phyloP scores from a whole-genome alignment of 106 monocot species.

The Apostasia shenzhenica region DNA sequence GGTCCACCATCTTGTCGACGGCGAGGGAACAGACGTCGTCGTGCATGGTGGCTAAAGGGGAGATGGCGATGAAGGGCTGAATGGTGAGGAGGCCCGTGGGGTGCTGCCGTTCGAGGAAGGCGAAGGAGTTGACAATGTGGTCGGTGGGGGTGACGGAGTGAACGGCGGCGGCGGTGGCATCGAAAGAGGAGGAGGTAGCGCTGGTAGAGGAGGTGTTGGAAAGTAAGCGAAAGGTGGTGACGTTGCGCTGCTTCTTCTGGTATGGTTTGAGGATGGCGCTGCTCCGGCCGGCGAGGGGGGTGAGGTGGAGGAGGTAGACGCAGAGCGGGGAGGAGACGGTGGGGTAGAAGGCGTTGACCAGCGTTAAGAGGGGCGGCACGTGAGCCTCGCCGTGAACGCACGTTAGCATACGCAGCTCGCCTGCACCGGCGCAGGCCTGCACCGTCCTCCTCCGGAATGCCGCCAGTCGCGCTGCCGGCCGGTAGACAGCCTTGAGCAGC shows the following conservation, averaged over 20 bases:
- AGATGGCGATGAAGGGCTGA: conserved; percentile 33
- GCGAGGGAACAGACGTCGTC: conserved; percentile 40
- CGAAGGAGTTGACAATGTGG: conserved; percentile 43
- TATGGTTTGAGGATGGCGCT: conserved; percentile 44
- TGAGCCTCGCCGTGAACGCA: conserved; percentile 40
- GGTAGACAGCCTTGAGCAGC: conserved; percentile 22
- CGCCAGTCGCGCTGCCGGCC: conserved; percentile 23
- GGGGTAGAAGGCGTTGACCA: conserved; percentile 24
- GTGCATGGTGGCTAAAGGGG: conserved; percentile 47
- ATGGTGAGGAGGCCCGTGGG: conserved; percentile 30
- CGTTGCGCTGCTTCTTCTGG: conserved; percentile 1
- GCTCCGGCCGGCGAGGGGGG: conserved; percentile 52
- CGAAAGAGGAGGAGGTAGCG: conserved; percentile 6
- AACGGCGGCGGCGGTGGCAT: background rate
- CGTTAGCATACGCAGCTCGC: conserved; percentile 44
- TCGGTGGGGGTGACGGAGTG: conserved; percentile 15
- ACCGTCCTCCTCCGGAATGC: conserved; percentile 10
- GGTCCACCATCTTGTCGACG: conserved; percentile 31
- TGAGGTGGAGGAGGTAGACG: conserved; percentile 55
- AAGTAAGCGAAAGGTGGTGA: background rate
- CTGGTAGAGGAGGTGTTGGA: background rate
- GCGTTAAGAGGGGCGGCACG: conserved; percentile 30
- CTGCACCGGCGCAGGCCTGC: conserved; percentile 5
- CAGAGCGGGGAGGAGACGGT: conserved; percentile 17
- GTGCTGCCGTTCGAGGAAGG: conserved; percentile 37